These are phyloP conservation scores for Moniliella sp. DNA, from an alignment of 1,284 basidiomycete genomes.

Conservation along the genomic window DNA sequence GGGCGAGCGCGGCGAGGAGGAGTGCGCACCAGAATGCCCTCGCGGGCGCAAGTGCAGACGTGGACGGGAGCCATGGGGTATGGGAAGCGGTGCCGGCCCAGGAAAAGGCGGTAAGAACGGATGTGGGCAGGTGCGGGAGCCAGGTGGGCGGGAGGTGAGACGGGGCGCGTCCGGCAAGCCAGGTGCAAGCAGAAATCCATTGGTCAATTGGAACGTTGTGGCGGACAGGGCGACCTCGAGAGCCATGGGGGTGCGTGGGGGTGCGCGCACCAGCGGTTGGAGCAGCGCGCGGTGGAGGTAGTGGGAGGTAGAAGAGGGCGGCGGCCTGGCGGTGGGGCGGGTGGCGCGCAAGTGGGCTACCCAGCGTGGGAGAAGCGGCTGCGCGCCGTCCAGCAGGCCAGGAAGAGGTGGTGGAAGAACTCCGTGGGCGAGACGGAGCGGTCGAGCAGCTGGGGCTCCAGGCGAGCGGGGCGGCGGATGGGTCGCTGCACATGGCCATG, in stretches of 20 bases:
- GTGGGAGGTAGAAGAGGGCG: constrained; percentile 49
- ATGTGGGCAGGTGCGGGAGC: neutral
- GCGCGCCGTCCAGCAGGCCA: too few species aligned
- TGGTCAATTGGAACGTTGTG: constrained; percentile 49
- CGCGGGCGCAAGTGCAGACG: neutral
- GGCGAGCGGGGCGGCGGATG: too few species aligned
- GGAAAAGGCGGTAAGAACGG: constrained; percentile 15
- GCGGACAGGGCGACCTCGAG: constrained; percentile 45
- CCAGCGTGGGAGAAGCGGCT: too few species aligned
- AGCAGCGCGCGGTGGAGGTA: constrained; percentile 64
- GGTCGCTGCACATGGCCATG: constrained; percentile 5
- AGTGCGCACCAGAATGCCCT: constrained; percentile 15
- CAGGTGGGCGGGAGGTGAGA: constrained; percentile 1
- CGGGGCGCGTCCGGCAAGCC: constrained; percentile 28
- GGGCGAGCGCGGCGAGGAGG: constrained; percentile 3
- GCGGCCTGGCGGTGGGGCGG: constrained; percentile 43
- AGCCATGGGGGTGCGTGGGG: constrained; percentile 56
- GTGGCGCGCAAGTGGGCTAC: constrained; percentile 27
- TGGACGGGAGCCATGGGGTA: constrained; percentile 5
- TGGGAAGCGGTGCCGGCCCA: constrained; percentile 14
- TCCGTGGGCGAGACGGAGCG: constrained; percentile 2
- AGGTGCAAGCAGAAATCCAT: constrained; percentile 49
- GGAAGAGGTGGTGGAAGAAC: constrained; percentile 5
- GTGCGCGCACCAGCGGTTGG: constrained; percentile 53
- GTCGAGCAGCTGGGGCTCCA: constrained; percentile 37